Conservation (phyloP, 495 filamentous ascomycete genomes). For the Penicillium longicatenatum region DNA sequence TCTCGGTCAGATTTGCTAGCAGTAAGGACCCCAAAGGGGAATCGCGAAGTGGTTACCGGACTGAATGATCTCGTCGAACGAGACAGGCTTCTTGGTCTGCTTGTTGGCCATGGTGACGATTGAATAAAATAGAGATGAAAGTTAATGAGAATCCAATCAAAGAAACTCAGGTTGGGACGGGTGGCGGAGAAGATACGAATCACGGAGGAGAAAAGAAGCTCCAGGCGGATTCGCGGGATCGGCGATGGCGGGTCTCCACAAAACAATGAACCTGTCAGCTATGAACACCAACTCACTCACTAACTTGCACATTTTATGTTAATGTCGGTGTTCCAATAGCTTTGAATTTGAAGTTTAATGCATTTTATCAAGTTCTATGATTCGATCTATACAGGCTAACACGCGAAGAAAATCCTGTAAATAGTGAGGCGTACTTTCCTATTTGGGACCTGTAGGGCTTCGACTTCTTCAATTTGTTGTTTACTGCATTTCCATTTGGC, state of each 20-base stretch:
- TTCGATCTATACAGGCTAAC: too few relatives aligned
- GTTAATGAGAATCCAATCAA: not conserved
- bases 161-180: not conserved
- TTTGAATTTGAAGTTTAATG: too few relatives aligned
- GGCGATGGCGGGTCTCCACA: not conserved
- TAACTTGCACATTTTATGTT: too few relatives aligned
- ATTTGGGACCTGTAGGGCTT: too few relatives aligned
- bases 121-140: not conserved
- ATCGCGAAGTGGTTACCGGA: conserved; percentile 45
- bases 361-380: too few relatives aligned
- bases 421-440: too few relatives aligned
- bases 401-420: too few relatives aligned
- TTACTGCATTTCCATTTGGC: too few relatives aligned
- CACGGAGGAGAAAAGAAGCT: not conserved
- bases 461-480: too few relatives aligned
- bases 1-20: conserved; percentile 12
- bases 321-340: too few relatives aligned
- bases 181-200: not conserved
- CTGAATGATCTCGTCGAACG: conserved; percentile 68
- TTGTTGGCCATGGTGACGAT: conserved; percentile 47
- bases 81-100: conserved; percentile 38
- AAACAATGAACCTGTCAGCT: not conserved
- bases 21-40: not conserved
- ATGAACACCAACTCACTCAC: too few relatives aligned
- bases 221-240: not conserved